Evolutionary conservation across 768 basidiomycete genomes (phyloP).

Genomic region (Tephrocybe rancida): DNA sequence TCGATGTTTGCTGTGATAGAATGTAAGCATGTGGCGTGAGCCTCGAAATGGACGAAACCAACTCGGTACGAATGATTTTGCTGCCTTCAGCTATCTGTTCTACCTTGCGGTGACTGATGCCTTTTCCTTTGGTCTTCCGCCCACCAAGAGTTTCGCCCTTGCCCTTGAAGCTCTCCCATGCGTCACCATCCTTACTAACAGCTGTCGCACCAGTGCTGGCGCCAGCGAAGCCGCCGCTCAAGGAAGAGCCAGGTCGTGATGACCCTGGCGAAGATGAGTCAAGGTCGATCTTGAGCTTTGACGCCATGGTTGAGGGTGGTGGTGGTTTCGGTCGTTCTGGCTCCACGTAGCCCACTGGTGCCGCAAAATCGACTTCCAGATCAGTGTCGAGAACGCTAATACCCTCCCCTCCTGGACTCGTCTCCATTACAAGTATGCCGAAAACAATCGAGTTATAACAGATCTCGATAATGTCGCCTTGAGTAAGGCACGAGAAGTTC

Average conservation of each 20-base stretch:
- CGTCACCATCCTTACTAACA: slow-evolving; percentile 77
- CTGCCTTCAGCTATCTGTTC: slow-evolving; percentile 80
- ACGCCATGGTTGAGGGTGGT: slow-evolving; percentile 90
- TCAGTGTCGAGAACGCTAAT: slow-evolving; percentile 94
- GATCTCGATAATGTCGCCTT: slow-evolving; percentile 98
- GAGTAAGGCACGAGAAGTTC: slow-evolving; percentile 89
- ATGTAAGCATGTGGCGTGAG: slow-evolving; percentile 16
- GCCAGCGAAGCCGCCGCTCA: slow-evolving; percentile 68
- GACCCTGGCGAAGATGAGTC: slow-evolving; percentile 86
- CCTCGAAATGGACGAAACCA: slow-evolving; percentile 30
- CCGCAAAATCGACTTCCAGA: slow-evolving; percentile 96
- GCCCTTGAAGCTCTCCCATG: slow-evolving; percentile 97
- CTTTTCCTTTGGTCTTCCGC: slow-evolving; percentile 94
- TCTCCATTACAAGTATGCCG: slow-evolving; percentile 95
- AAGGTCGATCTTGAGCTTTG: slow-evolving; percentile 93
- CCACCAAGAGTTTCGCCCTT: slow-evolving; percentile 90
- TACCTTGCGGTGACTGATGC: slow-evolving; percentile 79
- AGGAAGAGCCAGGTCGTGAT: slow-evolving; percentile 75
- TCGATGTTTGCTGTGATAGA: slow-evolving; percentile 63
- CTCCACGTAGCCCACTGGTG: slow-evolving; percentile 93
- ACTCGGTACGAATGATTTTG: slow-evolving; percentile 93
- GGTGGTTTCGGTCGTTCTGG: slow-evolving; percentile 85
- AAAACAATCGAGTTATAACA: slow-evolving; percentile 96
- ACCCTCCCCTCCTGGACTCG: slow-evolving; percentile 81
- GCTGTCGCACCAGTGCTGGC: slow-evolving; percentile 45